Evolutionary conservation across 768 basidiomycete genomes (phyloP), one percentile per base, ranked within the genome.

Genomic region (Tulasnella sp.): DNA sequence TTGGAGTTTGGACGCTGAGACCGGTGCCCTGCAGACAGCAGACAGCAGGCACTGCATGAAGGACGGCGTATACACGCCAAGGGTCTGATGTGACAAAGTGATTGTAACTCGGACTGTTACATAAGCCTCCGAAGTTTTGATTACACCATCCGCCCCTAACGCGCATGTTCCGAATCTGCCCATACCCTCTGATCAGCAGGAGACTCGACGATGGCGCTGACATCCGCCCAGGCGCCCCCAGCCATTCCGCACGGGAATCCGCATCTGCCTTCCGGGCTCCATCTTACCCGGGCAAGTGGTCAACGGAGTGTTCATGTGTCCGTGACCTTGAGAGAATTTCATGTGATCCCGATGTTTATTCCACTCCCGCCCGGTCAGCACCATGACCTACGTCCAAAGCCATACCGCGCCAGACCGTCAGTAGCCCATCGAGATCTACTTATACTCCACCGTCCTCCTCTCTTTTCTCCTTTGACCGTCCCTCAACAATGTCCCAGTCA

Each of bases 251-350:
- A 69, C 64, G 64, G 64, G 64, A 69, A 69, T 69, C 64, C 64
- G 64, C 64, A 69, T 44, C 60, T 64, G 22, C n/a, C 34, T 28
- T 34, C 64, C 64, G 64, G 64, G 64, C 64, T 69, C 34, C 31
- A 69, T 3, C 31, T 31, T 69, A 69, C 64, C 64, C 64, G 64
- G 64, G 64, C 64, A 37, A 16, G 34, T 12, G 0, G 64, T 14
- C 31, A 14, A 69, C 64, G 64, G 64, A 69, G 64, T 37, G 64
- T 69, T 69, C 64, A 69, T 69, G 64, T 69, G 64, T 69, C 46
- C 76, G 76, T 50, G 76, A 77, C 76, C 48, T 60, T 40, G 48
- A 58, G 74, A 75, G 74, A 50, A 75, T 50, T 77, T 77, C 76
- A 77, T 72, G 78, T 79, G 78, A 79, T 69, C 69, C 60, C 58